These are phyloP conservation scores for Talaromyces sp. DNA, from an alignment of 2,329 filamentous ascomycete genomes.

Conservation along the genomic window DNA sequence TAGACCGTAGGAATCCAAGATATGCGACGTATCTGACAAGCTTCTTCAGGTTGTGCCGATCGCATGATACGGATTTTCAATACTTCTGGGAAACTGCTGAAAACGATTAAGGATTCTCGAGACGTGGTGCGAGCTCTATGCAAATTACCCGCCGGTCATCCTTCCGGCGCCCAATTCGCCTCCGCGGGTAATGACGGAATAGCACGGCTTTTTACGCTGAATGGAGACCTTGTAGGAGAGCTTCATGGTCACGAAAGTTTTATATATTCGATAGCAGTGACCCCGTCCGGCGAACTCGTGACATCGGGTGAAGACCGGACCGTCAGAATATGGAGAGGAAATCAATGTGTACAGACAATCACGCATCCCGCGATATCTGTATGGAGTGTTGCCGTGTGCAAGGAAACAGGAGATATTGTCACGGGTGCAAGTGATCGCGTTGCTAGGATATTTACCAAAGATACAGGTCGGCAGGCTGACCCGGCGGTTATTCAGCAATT, in stretches of 20 bases:
- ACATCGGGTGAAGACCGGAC: slow-evolving; percentile 95
- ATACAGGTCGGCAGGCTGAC: slow-evolving; percentile 63
- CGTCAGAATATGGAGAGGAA: slow-evolving; percentile 77
- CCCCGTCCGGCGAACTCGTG: slow-evolving; percentile 80
- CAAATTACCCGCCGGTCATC: slow-evolving; percentile 67
- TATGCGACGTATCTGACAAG: background rate
- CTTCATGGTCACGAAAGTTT: slow-evolving; percentile 89
- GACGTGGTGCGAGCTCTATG: slow-evolving; percentile 88
- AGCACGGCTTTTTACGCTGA: slow-evolving; percentile 79
- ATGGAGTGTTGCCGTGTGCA: slow-evolving; percentile 81
- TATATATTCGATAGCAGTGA: slow-evolving; percentile 74
- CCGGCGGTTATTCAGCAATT: slow-evolving; percentile 66
- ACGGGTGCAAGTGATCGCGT: slow-evolving; percentile 85
- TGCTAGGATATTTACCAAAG: slow-evolving; percentile 77
- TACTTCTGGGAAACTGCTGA: slow-evolving; percentile 57
- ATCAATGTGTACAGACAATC: slow-evolving; percentile 85
- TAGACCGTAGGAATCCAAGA: background rate
- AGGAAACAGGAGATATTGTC: slow-evolving; percentile 84
- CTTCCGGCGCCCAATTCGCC: slow-evolving; percentile 84
- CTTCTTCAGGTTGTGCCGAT: slow-evolving; percentile 67
- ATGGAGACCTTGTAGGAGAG: slow-evolving; percentile 69
- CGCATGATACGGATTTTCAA: slow-evolving; percentile 81
- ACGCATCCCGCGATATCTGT: slow-evolving; percentile 96
- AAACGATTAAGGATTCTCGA: slow-evolving; percentile 63
- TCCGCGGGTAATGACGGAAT: slow-evolving; percentile 90